phyloP scores from a whole-genome alignment of 2,329 filamentous ascomycete genomes.

The Fusarium poae region DNA sequence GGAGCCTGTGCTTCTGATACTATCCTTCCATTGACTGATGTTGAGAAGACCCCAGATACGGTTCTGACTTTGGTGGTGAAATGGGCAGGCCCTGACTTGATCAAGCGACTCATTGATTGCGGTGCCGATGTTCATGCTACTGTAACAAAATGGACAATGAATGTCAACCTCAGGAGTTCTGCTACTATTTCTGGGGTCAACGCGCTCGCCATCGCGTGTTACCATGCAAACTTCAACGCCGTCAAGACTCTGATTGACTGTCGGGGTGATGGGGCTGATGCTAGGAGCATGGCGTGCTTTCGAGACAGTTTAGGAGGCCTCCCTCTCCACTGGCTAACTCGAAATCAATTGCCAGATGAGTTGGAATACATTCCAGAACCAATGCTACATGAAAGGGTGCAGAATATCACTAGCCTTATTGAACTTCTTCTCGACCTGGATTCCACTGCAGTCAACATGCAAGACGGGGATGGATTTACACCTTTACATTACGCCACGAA shows the following conservation, averaged over 20 bases:
- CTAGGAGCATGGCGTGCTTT: background rate
- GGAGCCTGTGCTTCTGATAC: slow-evolving; percentile 4
- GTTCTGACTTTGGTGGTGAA: background rate
- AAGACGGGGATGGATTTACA: background rate
- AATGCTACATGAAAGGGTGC: background rate
- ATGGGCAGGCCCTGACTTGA: slow-evolving; percentile 1
- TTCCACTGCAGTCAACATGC: background rate
- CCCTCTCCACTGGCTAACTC: slow-evolving; percentile 6
- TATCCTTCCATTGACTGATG: background rate
- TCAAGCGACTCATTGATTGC: slow-evolving; percentile 4
- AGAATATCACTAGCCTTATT: background rate
- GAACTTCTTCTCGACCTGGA: background rate
- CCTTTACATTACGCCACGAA: slow-evolving; percentile 1
- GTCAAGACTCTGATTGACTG: background rate
- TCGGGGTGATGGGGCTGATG: background rate
- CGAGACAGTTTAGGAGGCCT: background rate
- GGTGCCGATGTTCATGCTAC: background rate
- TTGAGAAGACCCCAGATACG: background rate
- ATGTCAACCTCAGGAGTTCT: background rate
- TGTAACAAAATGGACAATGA: background rate
- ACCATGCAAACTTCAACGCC: background rate
- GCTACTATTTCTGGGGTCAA: background rate
- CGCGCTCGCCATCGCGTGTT: slow-evolving; percentile 1
- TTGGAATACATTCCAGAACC: background rate
- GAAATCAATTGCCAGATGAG: background rate